A percentile compares a stretch with the other conserved stretches of the same genome.
These are phyloP conservation scores for Cladophialophora psammophila DNA, from an alignment of 2,329 filamentous ascomycete genomes.

Conservation along the genomic window DNA sequence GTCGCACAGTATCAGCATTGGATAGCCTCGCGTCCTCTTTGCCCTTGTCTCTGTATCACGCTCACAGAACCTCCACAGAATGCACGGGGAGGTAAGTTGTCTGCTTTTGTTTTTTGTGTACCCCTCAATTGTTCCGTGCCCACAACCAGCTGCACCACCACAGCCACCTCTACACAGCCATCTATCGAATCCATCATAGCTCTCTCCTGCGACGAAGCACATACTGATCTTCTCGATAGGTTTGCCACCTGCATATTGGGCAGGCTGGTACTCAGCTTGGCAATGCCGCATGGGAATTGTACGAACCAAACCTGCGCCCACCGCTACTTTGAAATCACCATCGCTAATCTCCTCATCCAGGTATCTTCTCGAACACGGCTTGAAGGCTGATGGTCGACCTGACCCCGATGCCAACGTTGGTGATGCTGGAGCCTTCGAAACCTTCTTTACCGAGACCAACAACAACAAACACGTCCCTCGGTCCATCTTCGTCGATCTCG, in stretches of 20 bases:
- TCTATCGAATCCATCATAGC: neutral
- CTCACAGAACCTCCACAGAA: conserved; percentile 17
- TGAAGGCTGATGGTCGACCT: conserved; percentile 65
- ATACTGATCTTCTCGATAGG: conserved; percentile 49
- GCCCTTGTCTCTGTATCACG: neutral
- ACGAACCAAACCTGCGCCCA: conserved; percentile 47
- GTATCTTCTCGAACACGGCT: conserved; percentile 71
- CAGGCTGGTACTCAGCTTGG: conserved; percentile 73
- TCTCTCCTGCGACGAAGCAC: neutral
- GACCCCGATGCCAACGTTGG: conserved; percentile 63
- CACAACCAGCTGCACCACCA: conserved; percentile 20
- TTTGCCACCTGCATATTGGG: conserved; percentile 72
- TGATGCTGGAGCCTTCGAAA: conserved; percentile 67
- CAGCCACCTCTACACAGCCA: neutral
- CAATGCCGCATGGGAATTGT: conserved; percentile 75
- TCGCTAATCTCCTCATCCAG: conserved; percentile 47
- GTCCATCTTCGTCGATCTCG: conserved; percentile 72
- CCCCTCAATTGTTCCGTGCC: conserved; percentile 27
- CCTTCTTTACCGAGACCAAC: conserved; percentile 71
- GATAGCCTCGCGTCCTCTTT: neutral
- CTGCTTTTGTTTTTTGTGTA: conserved; percentile 18
- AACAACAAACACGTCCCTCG: conserved; percentile 72
- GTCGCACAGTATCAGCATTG: neutral
- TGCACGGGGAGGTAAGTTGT: conserved; percentile 34
- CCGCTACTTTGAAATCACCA: conserved; percentile 43